Percentiles rank a stretch among this genome's conserved stretches.
phyloP scores from a whole-genome alignment of 2,329 filamentous ascomycete species.

The Colletotrichum navitas region DNA sequence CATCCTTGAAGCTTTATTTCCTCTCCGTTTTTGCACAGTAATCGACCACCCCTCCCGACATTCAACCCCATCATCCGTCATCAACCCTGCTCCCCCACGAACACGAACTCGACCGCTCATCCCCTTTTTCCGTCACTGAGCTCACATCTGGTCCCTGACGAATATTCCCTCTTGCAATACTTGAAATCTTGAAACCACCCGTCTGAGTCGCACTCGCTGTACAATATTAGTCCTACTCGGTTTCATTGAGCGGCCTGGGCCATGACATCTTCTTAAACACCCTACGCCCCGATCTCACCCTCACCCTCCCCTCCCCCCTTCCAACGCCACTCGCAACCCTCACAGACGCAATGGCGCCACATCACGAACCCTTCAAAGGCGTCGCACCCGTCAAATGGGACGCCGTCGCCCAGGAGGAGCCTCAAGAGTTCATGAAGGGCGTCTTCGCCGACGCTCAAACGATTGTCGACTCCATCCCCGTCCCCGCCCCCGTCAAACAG shows the following conservation, averaged over 20 bases:
- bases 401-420: slow-evolving; percentile 58
- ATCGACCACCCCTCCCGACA: slow-evolving; percentile 7
- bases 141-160: slow-evolving; percentile 18
- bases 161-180: neutral
- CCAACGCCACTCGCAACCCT: neutral
- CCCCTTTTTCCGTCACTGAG: slow-evolving; percentile 2
- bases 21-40: slow-evolving; percentile 23
- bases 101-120: neutral
- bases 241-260: slow-evolving; percentile 23
- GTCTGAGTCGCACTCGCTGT: neutral
- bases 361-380: slow-evolving; percentile 70
- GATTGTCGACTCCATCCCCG: slow-evolving; percentile 82
- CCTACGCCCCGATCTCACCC: slow-evolving; percentile 5
- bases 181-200: neutral
- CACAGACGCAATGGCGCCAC: slow-evolving; percentile 60
- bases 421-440: slow-evolving; percentile 65
- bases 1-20: neutral
- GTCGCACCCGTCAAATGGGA: slow-evolving; percentile 69
- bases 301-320: neutral
- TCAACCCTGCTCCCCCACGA: slow-evolving; percentile 34
- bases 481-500: slow-evolving; percentile 47
- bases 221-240: neutral
- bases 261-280: slow-evolving; percentile 31
- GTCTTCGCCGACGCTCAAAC: slow-evolving; percentile 77
- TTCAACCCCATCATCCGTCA: slow-evolving; percentile 21